phyloP scores from a whole-genome alignment of 345 rosid species.

The rapeseed (Brassica napus) region Da-Ae NC_063451.1:33162501-33163000 shows the following conservation, averaged over 20 bases:
- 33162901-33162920: slow-evolving; percentile 65
- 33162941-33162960: not conserved
- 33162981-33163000: not conserved
- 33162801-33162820: slow-evolving; percentile 84
- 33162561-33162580: not conserved
- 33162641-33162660: slow-evolving; percentile 96
- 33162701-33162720: slow-evolving; percentile 52
- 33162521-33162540: slow-evolving; percentile 85
- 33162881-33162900: slow-evolving; percentile 89
- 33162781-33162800: slow-evolving; percentile 87
- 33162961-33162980: not conserved
- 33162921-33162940: slow-evolving; percentile 92
- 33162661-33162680: slow-evolving; percentile 85
- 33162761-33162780: not conserved
- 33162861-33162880: slow-evolving; percentile 76
- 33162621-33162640: slow-evolving; percentile 77
- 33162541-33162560: slow-evolving; percentile 49
- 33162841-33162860: slow-evolving; percentile 94
- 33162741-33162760: not conserved
- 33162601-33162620: slow-evolving; percentile 46
- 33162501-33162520: slow-evolving; percentile 75
- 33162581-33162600: not conserved
- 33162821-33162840: slow-evolving; percentile 95
- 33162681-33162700: slow-evolving; percentile 77
- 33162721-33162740: not conserved